Evolutionary conservation across 441 rosid species (phyloP).

Genomic region (Brassica balearica): DNA sequence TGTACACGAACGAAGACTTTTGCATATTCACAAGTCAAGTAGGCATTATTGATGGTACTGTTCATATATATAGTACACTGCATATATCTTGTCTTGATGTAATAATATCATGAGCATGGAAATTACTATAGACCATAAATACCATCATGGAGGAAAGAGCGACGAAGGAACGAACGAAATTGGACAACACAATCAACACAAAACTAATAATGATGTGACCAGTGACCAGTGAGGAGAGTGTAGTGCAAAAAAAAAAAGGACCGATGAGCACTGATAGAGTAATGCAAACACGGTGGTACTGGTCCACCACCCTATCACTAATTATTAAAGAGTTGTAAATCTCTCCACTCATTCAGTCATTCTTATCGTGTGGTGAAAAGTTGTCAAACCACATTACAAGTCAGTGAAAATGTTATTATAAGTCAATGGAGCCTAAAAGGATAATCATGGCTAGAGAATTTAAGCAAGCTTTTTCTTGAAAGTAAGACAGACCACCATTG

Average conservation of each 20-base stretch:
- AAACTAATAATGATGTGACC: conserved; percentile 1
- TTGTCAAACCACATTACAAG: conserved; percentile 12
- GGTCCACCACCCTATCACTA: neutral
- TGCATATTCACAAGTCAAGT: neutral
- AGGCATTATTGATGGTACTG: neutral
- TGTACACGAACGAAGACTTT: neutral
- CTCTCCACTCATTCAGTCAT: neutral
- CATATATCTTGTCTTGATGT: neutral
- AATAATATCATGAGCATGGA: neutral
- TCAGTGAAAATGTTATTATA: conserved; percentile 1
- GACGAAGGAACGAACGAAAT: neutral
- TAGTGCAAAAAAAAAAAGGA: neutral
- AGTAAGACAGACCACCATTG: conserved; percentile 7
- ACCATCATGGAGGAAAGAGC: neutral
- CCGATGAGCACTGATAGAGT: neutral
- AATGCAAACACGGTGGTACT: neutral
- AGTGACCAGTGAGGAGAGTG: neutral
- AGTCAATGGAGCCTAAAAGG: neutral
- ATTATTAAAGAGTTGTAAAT: neutral
- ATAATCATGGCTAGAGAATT: neutral
- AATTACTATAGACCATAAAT: neutral
- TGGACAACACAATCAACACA: conserved; percentile 5
- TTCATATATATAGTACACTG: neutral
- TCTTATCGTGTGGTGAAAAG: neutral
- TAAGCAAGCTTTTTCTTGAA: neutral